phyloP scores from a whole-genome alignment of 2,329 filamentous ascomycete genomes.

The Pseudogymnoascus verrucosus region DNA sequence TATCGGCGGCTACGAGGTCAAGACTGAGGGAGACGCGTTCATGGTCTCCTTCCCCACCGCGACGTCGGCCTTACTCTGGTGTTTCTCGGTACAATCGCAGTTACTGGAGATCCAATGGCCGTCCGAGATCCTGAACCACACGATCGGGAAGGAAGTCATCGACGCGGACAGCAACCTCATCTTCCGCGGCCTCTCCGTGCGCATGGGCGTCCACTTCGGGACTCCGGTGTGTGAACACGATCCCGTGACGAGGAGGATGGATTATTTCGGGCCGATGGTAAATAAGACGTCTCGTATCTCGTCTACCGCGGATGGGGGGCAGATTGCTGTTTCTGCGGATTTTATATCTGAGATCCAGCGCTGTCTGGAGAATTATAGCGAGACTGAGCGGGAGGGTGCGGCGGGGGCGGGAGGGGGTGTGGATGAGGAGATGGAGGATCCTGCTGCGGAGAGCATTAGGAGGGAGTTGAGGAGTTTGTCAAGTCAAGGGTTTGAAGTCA shows the following conservation, averaged over 20 bases:
- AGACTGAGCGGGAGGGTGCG: slow-evolving; percentile 62
- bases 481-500: slow-evolving; percentile 91
- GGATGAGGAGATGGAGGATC: slow-evolving; percentile 61
- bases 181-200: slow-evolving; percentile 87
- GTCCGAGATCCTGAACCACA: slow-evolving; percentile 79
- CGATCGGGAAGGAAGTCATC: slow-evolving; percentile 71
- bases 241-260: slow-evolving; percentile 95
- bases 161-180: slow-evolving; percentile 84
- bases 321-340: slow-evolving; percentile 93
- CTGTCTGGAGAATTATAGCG: slow-evolving; percentile 81
- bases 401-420: slow-evolving; percentile 55
- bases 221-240: slow-evolving; percentile 91
- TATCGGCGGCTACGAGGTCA: slow-evolving; percentile 96
- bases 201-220: slow-evolving; percentile 97
- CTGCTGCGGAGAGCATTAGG: slow-evolving; percentile 66
- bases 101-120: slow-evolving; percentile 90
- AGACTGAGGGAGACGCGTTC: slow-evolving; percentile 98
- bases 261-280: slow-evolving; percentile 99
- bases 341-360: slow-evolving; percentile 95
- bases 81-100: slow-evolving; percentile 83
- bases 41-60: slow-evolving; percentile 98
- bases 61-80: slow-evolving; percentile 91
- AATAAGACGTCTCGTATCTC: slow-evolving; percentile 94
- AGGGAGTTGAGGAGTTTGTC: slow-evolving; percentile 81
- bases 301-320: slow-evolving; percentile 87